Base-by-base conservation (phyloP, 192 early-diverging fungal genomes). In the Entomortierella chlamydospora region DNA sequence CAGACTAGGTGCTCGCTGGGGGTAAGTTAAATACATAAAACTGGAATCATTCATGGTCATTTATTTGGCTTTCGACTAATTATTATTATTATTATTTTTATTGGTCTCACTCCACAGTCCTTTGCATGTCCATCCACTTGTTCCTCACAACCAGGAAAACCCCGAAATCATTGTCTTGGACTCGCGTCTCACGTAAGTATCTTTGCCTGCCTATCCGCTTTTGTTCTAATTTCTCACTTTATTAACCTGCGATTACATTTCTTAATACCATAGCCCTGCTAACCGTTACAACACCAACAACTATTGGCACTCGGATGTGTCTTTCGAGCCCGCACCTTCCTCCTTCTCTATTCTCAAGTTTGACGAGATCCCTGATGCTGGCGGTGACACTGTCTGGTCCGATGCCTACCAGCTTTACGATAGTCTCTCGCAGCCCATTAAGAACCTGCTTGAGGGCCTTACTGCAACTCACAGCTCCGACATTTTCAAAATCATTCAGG, bases 371-470 rank as follows among this genome's bases (percentile, higher is more conserved):
- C 72, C 74, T 29, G 67, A 69, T 23, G 60, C 82, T 51, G 82
- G 76, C 37, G 83, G 83, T 2, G 81, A 84, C 47, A 84, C 83
- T 1, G 45, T 84, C 39, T 84, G 83, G 83, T 68, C 73, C 9
- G 72, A 81, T 37, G 83, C 69, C 18, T 82, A 82, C 28, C 68
- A 77, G 58, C 64, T 82, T 31, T 84, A 80, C 39, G 83, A 84
- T 22, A 69, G 77, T 22, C 68, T 84, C n/a, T 87, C 88, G 6
- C 88, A 89, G 3, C 76, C 85, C 23, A 81, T 92, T 55, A 79
- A 84, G 31, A 82, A 62, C 12, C 70, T 85, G n/a, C 58, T 92
- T 33, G 91, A 92, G 68, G 83, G 85, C 12, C 81, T 92, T 20
- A 77, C 81, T 30, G 89, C 89, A n/a, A 83, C 82, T 0, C 89